Evolutionary conservation across 768 basidiomycete species (phyloP), one percentile per base, ranked within the genome.

Genomic region (Suillus cothurnatus): DNA sequence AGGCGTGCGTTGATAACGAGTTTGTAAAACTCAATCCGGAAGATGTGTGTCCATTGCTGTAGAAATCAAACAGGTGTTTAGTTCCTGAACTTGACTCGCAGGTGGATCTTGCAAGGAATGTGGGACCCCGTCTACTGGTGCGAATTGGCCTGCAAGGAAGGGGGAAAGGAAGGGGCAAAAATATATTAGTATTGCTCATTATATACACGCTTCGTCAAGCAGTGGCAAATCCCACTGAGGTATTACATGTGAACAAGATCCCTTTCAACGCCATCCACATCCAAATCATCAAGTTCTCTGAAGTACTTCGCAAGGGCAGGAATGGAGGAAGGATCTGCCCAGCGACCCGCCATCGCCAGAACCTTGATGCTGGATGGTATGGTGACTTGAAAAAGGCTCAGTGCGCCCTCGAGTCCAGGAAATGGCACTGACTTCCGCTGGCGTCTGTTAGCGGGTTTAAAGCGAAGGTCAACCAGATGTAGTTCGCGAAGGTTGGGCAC

Each of bases 401-500:
- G 58, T 2, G 58, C 12, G 3, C 2, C 26, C 31, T 39, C n/a
- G 26, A 59, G 39, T 28, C 28, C 58, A n/a, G 28, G 19, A 31
- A 59, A 28, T 28, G 28, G 31, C 19, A 21, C 31, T 63, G 31
- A 11, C 32, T 43, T 62, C 21, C 60, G 6, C 41, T 39, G 8
- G 38, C 61, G 21, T 63, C 61, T 45, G 21, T 38, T 45, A 59
- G 58, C 6, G 28, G 26, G 58, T 41, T 59, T 26, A 41, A 21
- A 59, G 39, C 73, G 70, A n/a, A 76, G 62, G 70, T 88, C 85
- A 66, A 82, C 68, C 50, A 91, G 78, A 52, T 75, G 76, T 52
- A 91, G 76, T 34, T 77, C 79, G 63, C 72, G 77, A 38, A 89
- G 80, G 38, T 75, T 73, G 28, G 86, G 88, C 8, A 82, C 76